These are phyloP conservation scores for Trichosporon sp. DNA, from an alignment of 1,284 basidiomycete species.

Conservation along the genomic window DNA sequence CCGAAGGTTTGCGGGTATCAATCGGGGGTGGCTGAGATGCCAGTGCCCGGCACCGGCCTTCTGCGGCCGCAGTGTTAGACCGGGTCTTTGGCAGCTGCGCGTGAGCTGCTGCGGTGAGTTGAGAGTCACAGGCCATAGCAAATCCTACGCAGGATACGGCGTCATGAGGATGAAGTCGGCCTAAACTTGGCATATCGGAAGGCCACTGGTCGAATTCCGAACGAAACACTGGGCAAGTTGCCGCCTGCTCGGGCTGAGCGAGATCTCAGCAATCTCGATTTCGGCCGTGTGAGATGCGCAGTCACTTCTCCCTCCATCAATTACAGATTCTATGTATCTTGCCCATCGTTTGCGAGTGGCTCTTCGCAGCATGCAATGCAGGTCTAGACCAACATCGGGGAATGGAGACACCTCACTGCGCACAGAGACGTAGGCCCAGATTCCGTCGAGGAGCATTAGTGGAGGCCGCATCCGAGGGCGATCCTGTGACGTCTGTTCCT, in stretches of 20 bases:
- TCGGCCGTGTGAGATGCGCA: background rate
- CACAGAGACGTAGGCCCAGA: background rate
- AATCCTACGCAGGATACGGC: background rate
- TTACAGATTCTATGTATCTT: background rate
- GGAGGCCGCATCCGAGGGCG: background rate
- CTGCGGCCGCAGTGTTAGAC: background rate
- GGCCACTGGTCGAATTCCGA: background rate
- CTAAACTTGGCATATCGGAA: background rate
- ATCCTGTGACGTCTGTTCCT: slow-evolving; percentile 4
- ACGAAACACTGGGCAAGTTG: background rate
- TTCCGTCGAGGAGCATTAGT: background rate
- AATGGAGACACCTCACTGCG: background rate
- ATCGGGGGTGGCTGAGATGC: background rate
- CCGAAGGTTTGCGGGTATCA: background rate
- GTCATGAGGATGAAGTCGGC: background rate
- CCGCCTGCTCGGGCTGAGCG: background rate
- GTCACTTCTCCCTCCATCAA: background rate
- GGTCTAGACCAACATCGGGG: background rate
- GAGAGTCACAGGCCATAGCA: background rate
- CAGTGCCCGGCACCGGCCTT: background rate
- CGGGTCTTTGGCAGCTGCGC: background rate
- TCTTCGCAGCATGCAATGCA: background rate
- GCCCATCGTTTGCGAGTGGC: background rate
- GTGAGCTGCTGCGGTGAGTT: background rate
- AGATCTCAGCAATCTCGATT: background rate